Evolutionary conservation across 331 rosid genomes (phyloP).

Genomic region (Stylosanthes scabra): DNA sequence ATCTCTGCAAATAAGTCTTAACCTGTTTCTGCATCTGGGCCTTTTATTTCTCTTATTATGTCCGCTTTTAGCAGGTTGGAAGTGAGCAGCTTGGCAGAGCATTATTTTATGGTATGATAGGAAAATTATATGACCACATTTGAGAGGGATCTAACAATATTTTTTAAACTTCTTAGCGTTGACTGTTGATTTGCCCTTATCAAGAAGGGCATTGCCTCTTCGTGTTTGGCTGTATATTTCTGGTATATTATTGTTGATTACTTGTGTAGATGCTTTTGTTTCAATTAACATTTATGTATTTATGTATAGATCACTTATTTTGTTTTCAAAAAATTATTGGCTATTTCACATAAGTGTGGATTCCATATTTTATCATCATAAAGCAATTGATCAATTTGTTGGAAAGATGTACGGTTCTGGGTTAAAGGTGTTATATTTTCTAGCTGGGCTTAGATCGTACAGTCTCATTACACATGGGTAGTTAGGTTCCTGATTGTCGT

Average conservation of each 20-base stretch:
- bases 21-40: constrained; percentile 87
- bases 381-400: not conserved
- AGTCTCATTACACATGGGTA: not conserved
- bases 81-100: constrained; percentile 93
- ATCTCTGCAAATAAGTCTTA: constrained; percentile 45
- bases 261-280: constrained; percentile 17
- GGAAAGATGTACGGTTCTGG: not conserved
- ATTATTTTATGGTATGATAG: constrained; percentile 90
- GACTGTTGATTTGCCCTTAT: constrained; percentile 32
- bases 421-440: constrained; percentile 14
- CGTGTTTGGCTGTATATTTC: constrained; percentile 1
- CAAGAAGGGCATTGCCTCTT: constrained; percentile 43
- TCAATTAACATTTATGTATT: constrained; percentile 18
- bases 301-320: not conserved
- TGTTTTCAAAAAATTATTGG: not conserved
- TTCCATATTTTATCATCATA: constrained; percentile 12
- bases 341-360: constrained; percentile 1
- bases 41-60: constrained; percentile 75
- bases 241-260: constrained; percentile 26
- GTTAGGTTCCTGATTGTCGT: constrained; percentile 19
- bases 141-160: constrained; percentile 72
- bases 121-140: constrained; percentile 71
- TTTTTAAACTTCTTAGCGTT: constrained; percentile 37
- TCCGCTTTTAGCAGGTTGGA: constrained; percentile 92
- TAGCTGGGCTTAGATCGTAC: not conserved